Conservation (phyloP, 768 basidiomycete genomes). For the Boletus rex-veris region DNA sequence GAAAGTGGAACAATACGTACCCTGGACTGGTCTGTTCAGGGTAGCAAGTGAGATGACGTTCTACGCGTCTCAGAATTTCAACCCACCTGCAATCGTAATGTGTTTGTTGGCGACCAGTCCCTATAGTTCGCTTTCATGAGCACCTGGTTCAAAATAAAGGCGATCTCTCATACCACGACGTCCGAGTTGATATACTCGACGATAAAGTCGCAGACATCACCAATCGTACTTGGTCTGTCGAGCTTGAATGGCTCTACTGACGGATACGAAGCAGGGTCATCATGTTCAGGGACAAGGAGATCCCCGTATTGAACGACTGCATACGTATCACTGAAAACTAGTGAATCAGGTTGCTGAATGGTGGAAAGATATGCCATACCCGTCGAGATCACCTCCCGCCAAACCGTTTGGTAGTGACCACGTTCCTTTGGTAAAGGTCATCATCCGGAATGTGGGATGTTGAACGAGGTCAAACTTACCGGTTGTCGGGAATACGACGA, state of each 20-base stretch:
- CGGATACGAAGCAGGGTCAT: conserved; percentile 49
- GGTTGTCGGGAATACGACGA: conserved; percentile 63
- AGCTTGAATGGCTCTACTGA: conserved; percentile 36
- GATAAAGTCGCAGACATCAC: conserved; percentile 74
- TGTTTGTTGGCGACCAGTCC: conserved; percentile 67
- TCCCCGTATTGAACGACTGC: conserved; percentile 52
- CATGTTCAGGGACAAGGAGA: conserved; percentile 48
- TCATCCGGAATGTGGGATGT: no score
- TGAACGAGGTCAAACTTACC: conserved; percentile 37
- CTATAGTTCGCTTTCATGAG: conserved; percentile 32
- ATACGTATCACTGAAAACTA: conserved; percentile 50
- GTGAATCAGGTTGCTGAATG: no score
- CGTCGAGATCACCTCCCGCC: conserved; percentile 74
- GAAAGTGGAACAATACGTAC: conserved; percentile 32
- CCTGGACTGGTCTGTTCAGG: conserved; percentile 58
- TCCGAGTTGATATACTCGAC: conserved; percentile 82
- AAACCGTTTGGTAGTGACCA: conserved; percentile 67
- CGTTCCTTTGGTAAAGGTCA: conserved; percentile 36
- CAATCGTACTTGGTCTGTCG: conserved; percentile 47
- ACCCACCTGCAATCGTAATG: conserved; percentile 63
- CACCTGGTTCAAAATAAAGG: not conserved
- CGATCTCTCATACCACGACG: conserved; percentile 50
- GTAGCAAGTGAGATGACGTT: not conserved
- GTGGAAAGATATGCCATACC: conserved; percentile 35
- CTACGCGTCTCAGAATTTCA: not conserved